Evolutionary conservation across 75 land plant genomes (phyloP).

Genomic region (Sequoiadendron giganteum): DNA sequence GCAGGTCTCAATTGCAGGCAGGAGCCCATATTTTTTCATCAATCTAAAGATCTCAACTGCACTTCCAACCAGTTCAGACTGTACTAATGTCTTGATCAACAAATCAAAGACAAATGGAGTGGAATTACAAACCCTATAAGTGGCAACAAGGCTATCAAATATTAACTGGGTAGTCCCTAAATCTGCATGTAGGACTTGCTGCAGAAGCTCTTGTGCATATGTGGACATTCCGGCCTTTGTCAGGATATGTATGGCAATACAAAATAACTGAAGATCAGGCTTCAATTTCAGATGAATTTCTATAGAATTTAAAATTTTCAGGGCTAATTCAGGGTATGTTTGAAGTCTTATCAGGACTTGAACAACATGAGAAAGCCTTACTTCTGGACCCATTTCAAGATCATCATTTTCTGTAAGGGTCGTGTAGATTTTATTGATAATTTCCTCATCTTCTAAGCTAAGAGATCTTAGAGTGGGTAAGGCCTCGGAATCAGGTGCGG

Average conservation of each 20-base stretch:
- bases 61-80: conserved; percentile 16
- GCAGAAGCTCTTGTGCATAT: conserved; percentile 4
- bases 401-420: neutral
- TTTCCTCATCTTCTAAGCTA: neutral
- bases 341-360: neutral
- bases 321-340: neutral
- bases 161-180: neutral
- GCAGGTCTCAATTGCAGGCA: conserved; percentile 47
- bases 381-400: neutral
- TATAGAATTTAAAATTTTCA: neutral
- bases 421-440: neutral
- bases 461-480: neutral
- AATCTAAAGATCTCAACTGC: conserved; percentile 27
- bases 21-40: conserved; percentile 24
- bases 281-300: neutral
- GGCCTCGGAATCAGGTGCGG: neutral
- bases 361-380: conserved; percentile 3
- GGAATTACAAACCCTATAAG: neutral
- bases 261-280: conserved; percentile 1
- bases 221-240: neutral
- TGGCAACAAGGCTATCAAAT: conserved; percentile 3
- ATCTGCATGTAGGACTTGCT: neutral
- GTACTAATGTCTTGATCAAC: conserved; percentile 20
- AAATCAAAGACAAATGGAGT: conserved; percentile 3
- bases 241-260: neutral